These are phyloP conservation scores for Nemophila menziesii DNA, from an alignment of 257 asterid species.

Conservation along the genomic window DNA sequence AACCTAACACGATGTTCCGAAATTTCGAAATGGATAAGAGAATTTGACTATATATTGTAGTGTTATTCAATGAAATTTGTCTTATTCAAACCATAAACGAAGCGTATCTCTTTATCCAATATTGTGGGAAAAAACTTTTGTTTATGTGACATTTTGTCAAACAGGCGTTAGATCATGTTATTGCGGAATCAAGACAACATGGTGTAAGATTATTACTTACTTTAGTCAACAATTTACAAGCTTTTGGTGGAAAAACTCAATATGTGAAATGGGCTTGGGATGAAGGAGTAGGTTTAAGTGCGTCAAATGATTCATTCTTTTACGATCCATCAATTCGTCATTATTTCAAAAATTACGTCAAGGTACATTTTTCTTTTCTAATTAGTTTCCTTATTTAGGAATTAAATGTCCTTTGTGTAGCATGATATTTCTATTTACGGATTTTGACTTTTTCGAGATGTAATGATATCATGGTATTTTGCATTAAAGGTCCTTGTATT, in stretches of 20 bases:
- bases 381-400: not conserved
- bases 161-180: conserved; percentile 91
- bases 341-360: conserved; percentile 73
- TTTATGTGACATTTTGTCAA: conserved; percentile 5
- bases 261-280: conserved; percentile 99
- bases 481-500: too few species aligned
- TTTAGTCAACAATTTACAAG: conserved; percentile 91
- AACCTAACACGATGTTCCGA: too few species aligned
- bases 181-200: conserved; percentile 65
- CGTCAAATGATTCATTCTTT: conserved; percentile 95
- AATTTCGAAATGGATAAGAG: too few species aligned
- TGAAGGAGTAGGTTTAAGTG: conserved; percentile 84
- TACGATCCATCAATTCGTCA: conserved; percentile 87
- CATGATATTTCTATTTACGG: not conserved
- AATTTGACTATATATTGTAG: too few species aligned
- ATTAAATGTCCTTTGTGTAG: not conserved
- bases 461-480: not conserved
- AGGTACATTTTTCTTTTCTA: conserved; percentile 38
- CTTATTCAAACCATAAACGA: not conserved
- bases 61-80: not conserved
- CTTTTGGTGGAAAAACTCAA: conserved; percentile 92
- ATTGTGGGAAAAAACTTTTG: too few species aligned
- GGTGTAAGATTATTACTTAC: conserved; percentile 72
- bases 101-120: conserved; percentile 5
- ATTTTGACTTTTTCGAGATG: not conserved